These are phyloP conservation scores for Populus euphratica DNA, from an alignment of 345 rosid genomes.

Conservation along the genomic window DNA sequence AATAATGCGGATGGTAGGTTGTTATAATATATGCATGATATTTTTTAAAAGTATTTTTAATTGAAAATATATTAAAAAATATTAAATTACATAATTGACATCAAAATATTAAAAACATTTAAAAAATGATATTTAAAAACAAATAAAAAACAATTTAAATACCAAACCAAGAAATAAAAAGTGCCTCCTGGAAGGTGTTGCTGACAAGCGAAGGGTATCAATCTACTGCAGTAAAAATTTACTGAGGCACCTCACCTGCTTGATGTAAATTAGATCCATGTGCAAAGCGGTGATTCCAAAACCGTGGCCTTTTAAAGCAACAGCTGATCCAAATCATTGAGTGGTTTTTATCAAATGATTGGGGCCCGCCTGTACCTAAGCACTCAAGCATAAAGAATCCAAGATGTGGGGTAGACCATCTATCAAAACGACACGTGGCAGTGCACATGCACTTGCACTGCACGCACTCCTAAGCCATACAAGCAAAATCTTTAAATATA, in stretches of 20 bases:
- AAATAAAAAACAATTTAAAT: too few relatives aligned
- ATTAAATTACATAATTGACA: too few relatives aligned
- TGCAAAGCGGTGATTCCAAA: not conserved
- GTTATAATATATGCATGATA: too few relatives aligned
- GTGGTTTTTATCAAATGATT: conserved; percentile 12
- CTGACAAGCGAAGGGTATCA: not conserved
- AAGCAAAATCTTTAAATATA: not conserved
- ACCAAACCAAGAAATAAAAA: too few relatives aligned
- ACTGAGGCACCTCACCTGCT: not conserved
- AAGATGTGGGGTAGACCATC: not conserved
- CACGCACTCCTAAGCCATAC: not conserved
- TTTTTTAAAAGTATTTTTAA: too few relatives aligned
- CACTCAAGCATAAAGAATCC: conserved; percentile 7
- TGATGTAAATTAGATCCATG: not conserved
- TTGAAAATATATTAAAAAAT: too few relatives aligned
- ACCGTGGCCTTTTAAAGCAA: not conserved
- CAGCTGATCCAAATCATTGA: not conserved
- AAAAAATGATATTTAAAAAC: too few relatives aligned
- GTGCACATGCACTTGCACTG: conserved; percentile 19
- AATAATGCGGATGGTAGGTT: not conserved
- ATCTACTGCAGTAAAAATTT: not conserved
- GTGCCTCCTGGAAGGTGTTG: not conserved
- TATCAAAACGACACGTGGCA: conserved; percentile 23
- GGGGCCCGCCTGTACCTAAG: conserved; percentile 17
- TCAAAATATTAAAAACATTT: too few relatives aligned